Conservation (phyloP, 345 rosid species). For the Eucalyptus curtisii region DNA sequence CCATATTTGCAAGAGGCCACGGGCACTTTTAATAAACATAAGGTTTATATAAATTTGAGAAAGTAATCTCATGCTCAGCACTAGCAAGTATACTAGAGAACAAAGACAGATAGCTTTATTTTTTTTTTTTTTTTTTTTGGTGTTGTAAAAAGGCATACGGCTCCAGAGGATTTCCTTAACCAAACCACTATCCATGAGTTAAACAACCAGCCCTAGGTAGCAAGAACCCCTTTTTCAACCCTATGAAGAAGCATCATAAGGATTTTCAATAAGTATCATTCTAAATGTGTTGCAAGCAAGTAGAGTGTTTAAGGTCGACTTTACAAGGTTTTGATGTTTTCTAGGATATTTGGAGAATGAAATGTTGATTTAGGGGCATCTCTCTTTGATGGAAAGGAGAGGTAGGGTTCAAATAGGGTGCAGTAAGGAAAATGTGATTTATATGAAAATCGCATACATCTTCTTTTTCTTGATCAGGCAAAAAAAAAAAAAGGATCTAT, state of each 20-base stretch:
- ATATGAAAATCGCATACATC: neutral
- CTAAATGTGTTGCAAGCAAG: neutral
- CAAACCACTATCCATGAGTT: neutral
- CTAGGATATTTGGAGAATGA: too few species aligned
- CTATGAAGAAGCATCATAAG: neutral
- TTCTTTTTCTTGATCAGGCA: neutral
- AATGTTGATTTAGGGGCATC: too few species aligned
- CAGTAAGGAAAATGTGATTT: neutral
- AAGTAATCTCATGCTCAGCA: neutral
- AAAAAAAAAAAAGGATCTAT: neutral
- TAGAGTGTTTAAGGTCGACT: too few species aligned
- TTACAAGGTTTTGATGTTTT: too few species aligned
- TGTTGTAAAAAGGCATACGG: neutral
- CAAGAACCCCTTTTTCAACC: neutral
- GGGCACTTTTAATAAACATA: neutral
- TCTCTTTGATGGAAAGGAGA: too few species aligned
- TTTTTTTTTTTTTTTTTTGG: too few species aligned
- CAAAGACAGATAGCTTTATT: accelerated
- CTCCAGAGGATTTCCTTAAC: neutral
- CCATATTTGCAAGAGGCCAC: neutral
- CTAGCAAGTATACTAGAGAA: neutral
- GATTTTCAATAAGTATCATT: neutral
- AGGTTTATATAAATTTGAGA: neutral
- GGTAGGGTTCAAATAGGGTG: too few species aligned
- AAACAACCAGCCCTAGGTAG: neutral